phyloP scores from a whole-genome alignment of 2,329 filamentous ascomycete species.

The Diaporthe longicolla region DNA sequence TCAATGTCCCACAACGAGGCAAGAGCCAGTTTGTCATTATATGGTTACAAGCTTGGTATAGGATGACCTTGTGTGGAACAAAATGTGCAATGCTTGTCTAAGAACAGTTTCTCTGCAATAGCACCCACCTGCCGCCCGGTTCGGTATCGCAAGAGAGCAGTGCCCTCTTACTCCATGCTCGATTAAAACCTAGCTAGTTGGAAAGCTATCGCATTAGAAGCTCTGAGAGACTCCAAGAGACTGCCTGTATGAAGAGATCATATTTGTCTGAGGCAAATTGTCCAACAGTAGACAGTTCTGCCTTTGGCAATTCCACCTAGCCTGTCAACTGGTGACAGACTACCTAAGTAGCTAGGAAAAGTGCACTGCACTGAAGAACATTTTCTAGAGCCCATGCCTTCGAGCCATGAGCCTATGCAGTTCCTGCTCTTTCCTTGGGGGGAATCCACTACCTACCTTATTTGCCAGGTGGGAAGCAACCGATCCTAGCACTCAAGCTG shows the following conservation, averaged over 20 bases:
- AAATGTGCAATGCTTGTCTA: background rate
- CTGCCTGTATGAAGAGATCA: background rate
- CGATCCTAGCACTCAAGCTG: too few relatives aligned
- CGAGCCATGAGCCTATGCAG: too few relatives aligned
- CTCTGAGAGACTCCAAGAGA: background rate
- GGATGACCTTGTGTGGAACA: rapidly evolving
- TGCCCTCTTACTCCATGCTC: background rate
- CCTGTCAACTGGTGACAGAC: background rate
- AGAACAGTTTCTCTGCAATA: background rate
- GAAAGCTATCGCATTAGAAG: too few relatives aligned
- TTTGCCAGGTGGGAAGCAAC: too few relatives aligned
- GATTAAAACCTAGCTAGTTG: background rate
- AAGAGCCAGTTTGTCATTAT: background rate
- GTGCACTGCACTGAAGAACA: background rate
- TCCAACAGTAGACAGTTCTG: background rate
- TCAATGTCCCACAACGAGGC: background rate
- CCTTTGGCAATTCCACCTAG: background rate
- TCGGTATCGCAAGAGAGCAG: background rate
- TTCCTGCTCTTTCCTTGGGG: too few relatives aligned
- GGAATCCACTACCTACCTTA: too few relatives aligned
- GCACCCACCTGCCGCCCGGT: background rate
- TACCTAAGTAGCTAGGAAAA: background rate
- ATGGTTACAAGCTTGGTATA: background rate
- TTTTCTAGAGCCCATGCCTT: too few relatives aligned
- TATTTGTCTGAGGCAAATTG: too few relatives aligned